A percentile compares a stretch with the other conserved stretches of the same genome.
Evolutionary conservation across 768 basidiomycete genomes (phyloP).

Genomic region (Auricularia sp.): DNA sequence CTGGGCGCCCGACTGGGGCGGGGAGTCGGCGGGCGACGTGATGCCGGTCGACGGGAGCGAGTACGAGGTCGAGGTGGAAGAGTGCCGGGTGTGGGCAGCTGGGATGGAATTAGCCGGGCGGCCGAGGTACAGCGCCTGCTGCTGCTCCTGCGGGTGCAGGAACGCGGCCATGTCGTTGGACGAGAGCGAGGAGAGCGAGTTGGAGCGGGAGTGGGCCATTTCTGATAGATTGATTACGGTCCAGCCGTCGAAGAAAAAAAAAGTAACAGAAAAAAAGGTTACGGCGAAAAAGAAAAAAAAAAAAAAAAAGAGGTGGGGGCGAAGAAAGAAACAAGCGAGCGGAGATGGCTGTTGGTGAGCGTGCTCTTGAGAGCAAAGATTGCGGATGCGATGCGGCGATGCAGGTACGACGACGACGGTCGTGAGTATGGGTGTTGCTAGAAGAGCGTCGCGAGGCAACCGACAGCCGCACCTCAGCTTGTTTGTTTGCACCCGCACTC

Average conservation of each 20-base stretch:
- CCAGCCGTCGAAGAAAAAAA: slow-evolving; percentile 1
- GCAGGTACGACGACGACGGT: background rate
- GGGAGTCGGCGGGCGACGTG: slow-evolving; percentile 45
- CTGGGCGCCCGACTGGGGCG: slow-evolving; percentile 46
- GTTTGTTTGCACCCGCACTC: too few relatives aligned
- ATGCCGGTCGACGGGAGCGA: slow-evolving; percentile 32
- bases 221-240: slow-evolving; percentile 19
- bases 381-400: background rate
- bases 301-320: slow-evolving; percentile 14
- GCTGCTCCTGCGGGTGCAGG: slow-evolving; percentile 23
- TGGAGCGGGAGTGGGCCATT: slow-evolving; percentile 60
- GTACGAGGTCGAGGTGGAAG: slow-evolving; percentile 28
- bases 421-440: background rate
- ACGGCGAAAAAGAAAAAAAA: slow-evolving; percentile 12
- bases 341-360: background rate
- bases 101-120: slow-evolving; percentile 28
- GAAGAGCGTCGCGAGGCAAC: background rate
- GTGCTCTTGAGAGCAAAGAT: slow-evolving; percentile 2
- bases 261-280: slow-evolving; percentile 10
- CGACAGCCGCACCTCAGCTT: too few relatives aligned
- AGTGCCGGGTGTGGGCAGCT: slow-evolving; percentile 33
- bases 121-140: slow-evolving; percentile 21
- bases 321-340: background rate
- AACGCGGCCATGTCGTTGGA: slow-evolving; percentile 44
- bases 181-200: slow-evolving; percentile 67